phyloP scores from a whole-genome alignment of 1,284 basidiomycete species.

The Porogramme epimiltina region DNA sequence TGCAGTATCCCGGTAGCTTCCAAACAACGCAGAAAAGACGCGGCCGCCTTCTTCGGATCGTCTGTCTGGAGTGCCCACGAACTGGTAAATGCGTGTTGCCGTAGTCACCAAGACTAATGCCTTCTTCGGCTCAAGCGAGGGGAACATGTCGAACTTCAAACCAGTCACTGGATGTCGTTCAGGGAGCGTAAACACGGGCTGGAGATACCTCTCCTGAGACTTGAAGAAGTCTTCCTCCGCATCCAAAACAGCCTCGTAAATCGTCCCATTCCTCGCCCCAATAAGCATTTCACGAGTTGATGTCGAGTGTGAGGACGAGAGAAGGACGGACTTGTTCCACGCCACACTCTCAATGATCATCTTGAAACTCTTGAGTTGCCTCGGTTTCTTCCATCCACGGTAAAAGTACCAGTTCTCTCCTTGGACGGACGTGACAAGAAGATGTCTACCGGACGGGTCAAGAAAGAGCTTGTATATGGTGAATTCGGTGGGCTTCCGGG shows the following conservation, averaged over 20 bases:
- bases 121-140: conserved; percentile 59
- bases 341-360: conserved; percentile 92
- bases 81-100: conserved; percentile 89
- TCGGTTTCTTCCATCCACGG: conserved; percentile 79
- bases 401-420: conserved; percentile 96
- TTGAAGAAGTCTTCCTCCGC: conserved; percentile 92
- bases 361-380: conserved; percentile 79
- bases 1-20: conserved; percentile 68
- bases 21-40: conserved; percentile 76
- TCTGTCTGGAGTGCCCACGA: conserved; percentile 70
- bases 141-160: conserved; percentile 78
- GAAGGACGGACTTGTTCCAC: conserved; percentile 83
- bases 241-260: conserved; percentile 87
- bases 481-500: conserved; percentile 70
- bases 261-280: conserved; percentile 81
- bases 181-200: conserved; percentile 77
- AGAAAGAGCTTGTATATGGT: conserved; percentile 81
- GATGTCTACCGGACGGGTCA: conserved; percentile 91
- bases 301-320: conserved; percentile 64
- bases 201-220: conserved; percentile 81
- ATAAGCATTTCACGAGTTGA: conserved; percentile 89
- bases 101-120: conserved; percentile 84
- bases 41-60: conserved; percentile 76
- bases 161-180: conserved; percentile 83
- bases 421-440: conserved; percentile 82